Percentiles rank a stretch among this genome's conserved stretches.
phyloP scores from a whole-genome alignment of 768 basidiomycete species.

The Xerocomus brunneocitrinus region DNA sequence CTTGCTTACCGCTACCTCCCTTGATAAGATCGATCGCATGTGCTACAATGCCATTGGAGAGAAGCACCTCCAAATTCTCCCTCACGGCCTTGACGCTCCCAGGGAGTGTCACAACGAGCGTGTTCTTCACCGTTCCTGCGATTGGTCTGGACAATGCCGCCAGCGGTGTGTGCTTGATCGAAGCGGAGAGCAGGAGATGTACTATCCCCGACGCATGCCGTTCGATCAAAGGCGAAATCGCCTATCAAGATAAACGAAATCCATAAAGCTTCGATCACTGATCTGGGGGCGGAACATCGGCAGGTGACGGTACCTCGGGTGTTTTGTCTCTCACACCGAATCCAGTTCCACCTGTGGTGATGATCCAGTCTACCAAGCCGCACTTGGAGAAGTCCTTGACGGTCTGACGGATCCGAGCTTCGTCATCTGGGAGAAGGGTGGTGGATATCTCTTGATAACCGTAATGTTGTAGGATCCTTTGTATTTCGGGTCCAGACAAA shows the following conservation, averaged over 20 bases:
- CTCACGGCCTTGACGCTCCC: conserved; percentile 83
- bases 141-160: conserved; percentile 82
- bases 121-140: conserved; percentile 64
- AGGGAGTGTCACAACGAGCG: conserved; percentile 75
- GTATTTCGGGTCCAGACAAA: conserved; percentile 62
- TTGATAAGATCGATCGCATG: conserved; percentile 72
- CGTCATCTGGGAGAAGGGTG: conserved; percentile 65
- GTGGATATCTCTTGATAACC: conserved; percentile 36
- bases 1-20: conserved; percentile 58
- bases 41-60: conserved; percentile 51
- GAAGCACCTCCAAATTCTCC: conserved; percentile 65
- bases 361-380: conserved; percentile 60
- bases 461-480: conserved; percentile 39
- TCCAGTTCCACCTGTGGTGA: conserved; percentile 87
- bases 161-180: conserved; percentile 69
- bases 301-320: conserved; percentile 58
- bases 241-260: conserved; percentile 33
- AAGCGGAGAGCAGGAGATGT: conserved; percentile 64
- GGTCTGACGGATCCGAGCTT: conserved; percentile 41
- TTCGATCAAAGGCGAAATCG: conserved; percentile 59
- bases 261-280: neutral
- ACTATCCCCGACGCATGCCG: conserved; percentile 68
- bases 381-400: conserved; percentile 45
- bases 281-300: neutral
- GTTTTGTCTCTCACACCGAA: conserved; percentile 78